Evolutionary conservation across 1,284 basidiomycete species (phyloP).

Genomic region (Inonotus hispidus): DNA sequence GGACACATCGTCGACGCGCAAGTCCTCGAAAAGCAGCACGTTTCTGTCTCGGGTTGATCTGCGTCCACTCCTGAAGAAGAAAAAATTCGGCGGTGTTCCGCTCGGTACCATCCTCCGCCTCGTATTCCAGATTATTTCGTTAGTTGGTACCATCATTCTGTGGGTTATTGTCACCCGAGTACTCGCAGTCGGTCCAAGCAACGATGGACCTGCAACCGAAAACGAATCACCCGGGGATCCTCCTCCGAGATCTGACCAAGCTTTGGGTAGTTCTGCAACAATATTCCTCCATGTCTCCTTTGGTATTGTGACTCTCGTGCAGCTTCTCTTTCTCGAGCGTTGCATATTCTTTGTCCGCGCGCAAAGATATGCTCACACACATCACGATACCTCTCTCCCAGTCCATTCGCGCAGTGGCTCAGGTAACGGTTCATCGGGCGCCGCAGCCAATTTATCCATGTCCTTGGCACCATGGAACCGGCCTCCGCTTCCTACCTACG

Average conservation of each 20-base stretch:
- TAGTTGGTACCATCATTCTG: constrained; percentile 46
- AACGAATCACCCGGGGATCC: constrained; percentile 1
- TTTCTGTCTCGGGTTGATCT: constrained; percentile 34
- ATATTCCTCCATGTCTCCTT: constrained; percentile 61
- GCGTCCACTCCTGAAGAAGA: constrained; percentile 28
- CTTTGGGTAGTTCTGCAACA: constrained; percentile 27
- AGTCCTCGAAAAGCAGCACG: constrained; percentile 26
- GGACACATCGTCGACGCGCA: constrained; percentile 23
- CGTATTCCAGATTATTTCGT: constrained; percentile 35
- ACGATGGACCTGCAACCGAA: not conserved
- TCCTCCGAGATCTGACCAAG: not conserved
- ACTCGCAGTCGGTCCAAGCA: constrained; percentile 19
- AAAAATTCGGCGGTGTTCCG: constrained; percentile 40
- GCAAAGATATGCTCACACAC: constrained; percentile 52
- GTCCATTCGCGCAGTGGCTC: constrained; percentile 28
- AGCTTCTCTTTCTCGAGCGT: constrained; percentile 61
- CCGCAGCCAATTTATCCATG: constrained; percentile 27
- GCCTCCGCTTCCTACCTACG: constrained; percentile 64
- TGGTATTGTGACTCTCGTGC: constrained; percentile 39
- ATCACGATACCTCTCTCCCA: constrained; percentile 54
- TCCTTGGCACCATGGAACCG: constrained; percentile 64
- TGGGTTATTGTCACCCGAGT: constrained; percentile 46
- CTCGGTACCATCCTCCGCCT: constrained; percentile 42
- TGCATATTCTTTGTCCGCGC: constrained; percentile 56
- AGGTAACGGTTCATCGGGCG: constrained; percentile 23